These are phyloP conservation scores for Kandelia obovata DNA, from an alignment of 345 rosid species.

Conservation along the genomic window DNA sequence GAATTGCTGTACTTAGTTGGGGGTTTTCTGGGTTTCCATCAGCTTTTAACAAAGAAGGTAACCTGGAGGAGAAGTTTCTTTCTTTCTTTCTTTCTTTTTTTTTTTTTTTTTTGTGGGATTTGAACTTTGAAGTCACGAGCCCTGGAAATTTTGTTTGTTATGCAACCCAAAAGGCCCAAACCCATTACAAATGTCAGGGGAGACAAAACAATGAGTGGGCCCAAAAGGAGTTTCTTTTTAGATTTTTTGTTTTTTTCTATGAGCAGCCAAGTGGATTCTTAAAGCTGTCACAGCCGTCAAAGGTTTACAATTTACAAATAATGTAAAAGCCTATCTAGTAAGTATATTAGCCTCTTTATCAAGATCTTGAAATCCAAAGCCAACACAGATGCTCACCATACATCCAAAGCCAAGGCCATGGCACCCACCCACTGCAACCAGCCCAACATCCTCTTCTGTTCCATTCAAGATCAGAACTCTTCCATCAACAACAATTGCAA, in stretches of 20 bases:
- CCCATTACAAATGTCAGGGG: too few species aligned
- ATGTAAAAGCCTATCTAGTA: too few species aligned
- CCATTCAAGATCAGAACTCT: slow-evolving; percentile 17
- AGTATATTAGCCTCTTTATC: neutral
- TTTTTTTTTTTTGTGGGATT: neutral
- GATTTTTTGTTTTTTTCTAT: too few species aligned
- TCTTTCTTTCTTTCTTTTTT: neutral
- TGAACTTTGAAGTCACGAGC: too few species aligned
- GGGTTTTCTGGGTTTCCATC: neutral
- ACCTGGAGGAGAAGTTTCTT: slow-evolving; percentile 7
- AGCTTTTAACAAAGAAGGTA: neutral
- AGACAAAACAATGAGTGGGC: too few species aligned
- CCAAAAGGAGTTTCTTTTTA: too few species aligned
- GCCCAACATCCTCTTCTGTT: slow-evolving; percentile 15
- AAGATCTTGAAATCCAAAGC: neutral
- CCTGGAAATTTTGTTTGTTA: too few species aligned
- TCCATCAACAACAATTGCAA: slow-evolving; percentile 29
- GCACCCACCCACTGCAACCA: slow-evolving; percentile 15
- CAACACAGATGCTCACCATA: slow-evolving; percentile 25
- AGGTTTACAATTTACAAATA: too few species aligned
- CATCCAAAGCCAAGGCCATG: slow-evolving; percentile 26
- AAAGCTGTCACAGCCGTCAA: neutral
- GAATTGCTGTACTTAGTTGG: neutral
- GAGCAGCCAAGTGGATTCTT: too few species aligned
- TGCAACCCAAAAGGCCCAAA: too few species aligned